Base-by-base conservation (phyloP, 768 basidiomycete genomes). In the Amanita thiersii region DNA sequence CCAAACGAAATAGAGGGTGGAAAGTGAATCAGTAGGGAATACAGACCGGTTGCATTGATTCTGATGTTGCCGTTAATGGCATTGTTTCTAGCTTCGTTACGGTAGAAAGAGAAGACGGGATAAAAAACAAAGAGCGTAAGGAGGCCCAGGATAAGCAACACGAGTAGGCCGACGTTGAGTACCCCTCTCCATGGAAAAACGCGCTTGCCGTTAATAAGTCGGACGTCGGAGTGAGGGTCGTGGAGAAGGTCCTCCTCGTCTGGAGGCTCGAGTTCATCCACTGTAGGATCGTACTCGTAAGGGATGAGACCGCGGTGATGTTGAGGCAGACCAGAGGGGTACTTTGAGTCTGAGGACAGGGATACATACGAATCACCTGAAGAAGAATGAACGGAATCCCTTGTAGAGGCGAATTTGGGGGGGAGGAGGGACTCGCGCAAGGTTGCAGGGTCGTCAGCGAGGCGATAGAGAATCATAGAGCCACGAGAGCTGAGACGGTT, bases 191-290 rank as follows among this genome's bases (percentile, higher is more conserved):
- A 72, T 5, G 69, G 66, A 51, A 72, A 69, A 15, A 54, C 48
- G 30, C 50, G 57, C 11, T 54, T 54, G 28, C 47, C 40, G 30
- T 50, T 37, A 34, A 58, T 48, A 36, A 54, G 45, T 5, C 54
- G 40, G 11, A 50, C 58, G 20, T 66, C 53, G 8, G 57, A 55
- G 9, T 65, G 64, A 2, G 70, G 78, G 45, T 84, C 79, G 53
- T 92, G 86, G 25, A 92, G 57, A 15, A 73, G 56, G 53, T 92
- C 90, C 52, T 91, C 89, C 11, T 81, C 81, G 54, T 86, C 83
- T 1, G 65, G 62, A 0, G 66, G 71, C n/a, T 69, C 68, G 45
- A 69, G 58, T 47, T 68, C 63, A 51, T 86, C 83, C 12, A 63
- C 26, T 3, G 62, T 64, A 0, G 84, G 85, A 51, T 86, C 82